phyloP scores from a whole-genome alignment of 2,329 filamentous ascomycete genomes.

The Aspergillus cejpii region DNA sequence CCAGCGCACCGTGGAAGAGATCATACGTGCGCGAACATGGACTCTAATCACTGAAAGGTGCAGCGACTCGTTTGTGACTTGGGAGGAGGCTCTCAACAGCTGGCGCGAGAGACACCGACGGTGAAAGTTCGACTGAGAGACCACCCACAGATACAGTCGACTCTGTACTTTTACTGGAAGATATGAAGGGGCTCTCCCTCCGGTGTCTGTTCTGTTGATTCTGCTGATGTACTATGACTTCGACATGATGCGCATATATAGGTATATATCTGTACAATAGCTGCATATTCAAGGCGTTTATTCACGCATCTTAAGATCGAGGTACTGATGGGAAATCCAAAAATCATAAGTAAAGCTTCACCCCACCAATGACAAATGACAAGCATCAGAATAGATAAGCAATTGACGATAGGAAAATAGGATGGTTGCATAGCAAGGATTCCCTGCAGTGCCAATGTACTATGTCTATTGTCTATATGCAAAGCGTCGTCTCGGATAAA shows the following conservation, averaged over 20 bases:
- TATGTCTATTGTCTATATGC: constrained; percentile 4
- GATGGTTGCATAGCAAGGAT: background rate
- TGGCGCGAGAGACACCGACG: constrained; percentile 49
- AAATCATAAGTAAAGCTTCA: background rate
- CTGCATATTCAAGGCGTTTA: constrained; percentile 10
- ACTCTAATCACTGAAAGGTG: constrained; percentile 69
- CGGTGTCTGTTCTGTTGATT: background rate
- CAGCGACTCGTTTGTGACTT: constrained; percentile 50
- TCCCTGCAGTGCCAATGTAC: background rate
- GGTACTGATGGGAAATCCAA: background rate
- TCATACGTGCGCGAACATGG: constrained; percentile 75
- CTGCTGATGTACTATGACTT: background rate
- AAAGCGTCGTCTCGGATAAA: constrained; percentile 12
- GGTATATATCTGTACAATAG: constrained; percentile 9
- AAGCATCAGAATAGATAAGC: too few relatives aligned
- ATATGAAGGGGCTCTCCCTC: background rate
- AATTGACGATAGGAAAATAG: background rate
- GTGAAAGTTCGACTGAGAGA: constrained; percentile 3
- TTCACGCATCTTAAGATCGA: background rate
- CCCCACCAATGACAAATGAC: background rate
- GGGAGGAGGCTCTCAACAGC: constrained; percentile 58
- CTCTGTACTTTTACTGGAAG: background rate
- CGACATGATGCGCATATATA: constrained; percentile 5
- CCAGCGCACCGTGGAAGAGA: constrained; percentile 71
- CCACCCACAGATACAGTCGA: background rate